Evolutionary conservation across 2,329 filamentous ascomycete genomes (phyloP).

Genomic region (Paraphoma sp.): DNA sequence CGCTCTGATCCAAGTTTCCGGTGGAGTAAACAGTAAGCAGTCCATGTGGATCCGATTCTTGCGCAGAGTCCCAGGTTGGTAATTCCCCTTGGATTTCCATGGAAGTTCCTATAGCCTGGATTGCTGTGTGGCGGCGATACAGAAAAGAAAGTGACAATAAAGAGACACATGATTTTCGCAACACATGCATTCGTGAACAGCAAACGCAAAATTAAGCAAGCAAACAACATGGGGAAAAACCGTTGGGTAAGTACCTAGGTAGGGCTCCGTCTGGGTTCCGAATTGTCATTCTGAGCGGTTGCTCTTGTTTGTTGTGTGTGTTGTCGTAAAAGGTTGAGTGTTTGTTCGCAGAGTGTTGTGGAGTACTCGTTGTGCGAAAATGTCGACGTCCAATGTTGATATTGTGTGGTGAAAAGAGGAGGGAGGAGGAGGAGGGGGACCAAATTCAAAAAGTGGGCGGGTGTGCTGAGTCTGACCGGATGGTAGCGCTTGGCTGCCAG

Average conservation of each 20-base stretch:
- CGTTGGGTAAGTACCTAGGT: slow-evolving; percentile 53
- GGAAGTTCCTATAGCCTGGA: slow-evolving; percentile 24
- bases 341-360: slow-evolving; percentile 1
- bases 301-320: slow-evolving; percentile 36
- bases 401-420: slow-evolving; percentile 29
- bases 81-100: slow-evolving; percentile 30
- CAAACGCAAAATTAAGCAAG: slow-evolving; percentile 27
- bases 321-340: slow-evolving; percentile 1
- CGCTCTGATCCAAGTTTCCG: neutral
- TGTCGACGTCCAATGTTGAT: slow-evolving; percentile 21
- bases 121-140: slow-evolving; percentile 41
- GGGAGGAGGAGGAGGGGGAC: slow-evolving; percentile 34
- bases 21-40: slow-evolving; percentile 19
- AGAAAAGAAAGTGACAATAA: slow-evolving; percentile 27
- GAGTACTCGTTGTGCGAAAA: slow-evolving; percentile 17
- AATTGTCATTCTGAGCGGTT: slow-evolving; percentile 53
- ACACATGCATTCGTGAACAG: slow-evolving; percentile 29
- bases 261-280: slow-evolving; percentile 51
- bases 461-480: slow-evolving; percentile 32
- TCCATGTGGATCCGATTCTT: slow-evolving; percentile 19
- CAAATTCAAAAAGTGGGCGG: slow-evolving; percentile 34
- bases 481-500: slow-evolving; percentile 45
- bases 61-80: neutral
- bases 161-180: slow-evolving; percentile 33
- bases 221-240: slow-evolving; percentile 36